Evolutionary conservation across 306 rosid genomes (phyloP).

Genomic region (Quercus berberidifolia): DNA sequence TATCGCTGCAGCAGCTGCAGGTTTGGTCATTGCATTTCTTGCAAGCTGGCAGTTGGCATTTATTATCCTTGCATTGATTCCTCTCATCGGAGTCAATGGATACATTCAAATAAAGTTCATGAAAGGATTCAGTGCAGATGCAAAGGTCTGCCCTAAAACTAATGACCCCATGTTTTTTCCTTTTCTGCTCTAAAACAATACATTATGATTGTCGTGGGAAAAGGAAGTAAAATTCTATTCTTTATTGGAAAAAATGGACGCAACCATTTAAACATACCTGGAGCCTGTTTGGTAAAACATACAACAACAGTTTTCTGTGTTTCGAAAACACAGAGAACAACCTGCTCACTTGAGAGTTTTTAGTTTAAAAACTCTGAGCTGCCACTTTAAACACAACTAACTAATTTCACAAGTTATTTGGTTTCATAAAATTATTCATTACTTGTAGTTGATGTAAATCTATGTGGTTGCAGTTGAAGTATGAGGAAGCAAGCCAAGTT

Average conservation of each 20-base stretch:
- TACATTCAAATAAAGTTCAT: conserved; percentile 35
- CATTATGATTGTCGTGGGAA: neutral
- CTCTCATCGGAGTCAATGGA: conserved; percentile 38
- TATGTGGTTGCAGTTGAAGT: conserved; percentile 36
- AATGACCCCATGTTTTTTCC: neutral
- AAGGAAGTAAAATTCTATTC: no score
- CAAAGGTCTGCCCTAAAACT: conserved; percentile 43
- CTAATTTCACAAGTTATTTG: neutral
- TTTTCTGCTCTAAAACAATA: neutral
- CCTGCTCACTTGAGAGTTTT: neutral
- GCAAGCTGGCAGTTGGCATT: conserved; percentile 53
- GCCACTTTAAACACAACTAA: neutral
- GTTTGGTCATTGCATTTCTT: conserved; percentile 41
- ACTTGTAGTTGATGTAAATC: neutral
- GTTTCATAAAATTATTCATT: no score
- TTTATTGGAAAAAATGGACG: neutral
- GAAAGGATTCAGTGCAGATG: conserved; percentile 49
- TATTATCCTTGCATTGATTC: conserved; percentile 42
- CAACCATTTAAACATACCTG: neutral
- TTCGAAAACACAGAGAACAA: neutral
- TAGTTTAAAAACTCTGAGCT: neutral
- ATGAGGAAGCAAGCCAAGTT: conserved; percentile 66
- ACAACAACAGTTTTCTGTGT: neutral
- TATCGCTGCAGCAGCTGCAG: conserved; percentile 33
- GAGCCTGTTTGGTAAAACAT: no score